These are phyloP conservation scores for Trypanosoma congolense DNA, from an alignment of 208 protist genomes.

Conservation along the genomic window DNA sequence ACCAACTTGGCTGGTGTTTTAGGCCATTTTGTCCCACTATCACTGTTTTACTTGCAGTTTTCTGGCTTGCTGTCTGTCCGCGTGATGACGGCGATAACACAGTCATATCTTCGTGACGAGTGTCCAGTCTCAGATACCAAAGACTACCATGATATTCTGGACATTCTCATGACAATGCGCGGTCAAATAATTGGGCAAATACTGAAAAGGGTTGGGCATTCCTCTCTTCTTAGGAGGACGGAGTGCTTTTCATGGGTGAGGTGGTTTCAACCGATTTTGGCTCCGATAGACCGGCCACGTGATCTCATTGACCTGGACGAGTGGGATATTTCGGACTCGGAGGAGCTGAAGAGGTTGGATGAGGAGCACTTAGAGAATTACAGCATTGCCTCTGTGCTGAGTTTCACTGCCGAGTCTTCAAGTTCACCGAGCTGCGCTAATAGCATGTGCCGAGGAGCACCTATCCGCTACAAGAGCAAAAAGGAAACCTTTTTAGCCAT, in stretches of 20 bases:
- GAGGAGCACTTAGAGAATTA: slow-evolving; percentile 43
- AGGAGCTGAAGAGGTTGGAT: slow-evolving; percentile 28
- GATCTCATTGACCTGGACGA: slow-evolving; percentile 74
- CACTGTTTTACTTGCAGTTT: slow-evolving; percentile 84
- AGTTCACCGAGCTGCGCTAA: slow-evolving; percentile 18
- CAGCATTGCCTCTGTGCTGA: slow-evolving; percentile 50
- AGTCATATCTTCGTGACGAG: slow-evolving; percentile 81
- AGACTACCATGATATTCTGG: slow-evolving; percentile 62
- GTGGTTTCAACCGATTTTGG: slow-evolving; percentile 67
- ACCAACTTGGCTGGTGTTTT: slow-evolving; percentile 73
- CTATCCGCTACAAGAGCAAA: slow-evolving; percentile 44
- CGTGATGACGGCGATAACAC: slow-evolving; percentile 79
- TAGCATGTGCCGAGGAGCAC: slow-evolving; percentile 6
- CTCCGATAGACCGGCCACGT: slow-evolving; percentile 29
- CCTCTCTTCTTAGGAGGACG: slow-evolving; percentile 28
- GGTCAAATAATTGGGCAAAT: slow-evolving; percentile 75
- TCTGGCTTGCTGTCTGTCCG: slow-evolving; percentile 67
- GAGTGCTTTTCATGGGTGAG: slow-evolving; percentile 76
- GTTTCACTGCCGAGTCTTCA: slow-evolving; percentile 20
- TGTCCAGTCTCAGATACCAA: slow-evolving; percentile 67
- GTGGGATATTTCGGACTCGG: slow-evolving; percentile 46
- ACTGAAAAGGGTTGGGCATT: slow-evolving; percentile 38
- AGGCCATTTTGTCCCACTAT: slow-evolving; percentile 67
- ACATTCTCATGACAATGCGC: slow-evolving; percentile 58
- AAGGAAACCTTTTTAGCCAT: slow-evolving; percentile 79